Base-by-base conservation (phyloP, 192 early-diverging fungal genomes). In the Podila epigama region DNA sequence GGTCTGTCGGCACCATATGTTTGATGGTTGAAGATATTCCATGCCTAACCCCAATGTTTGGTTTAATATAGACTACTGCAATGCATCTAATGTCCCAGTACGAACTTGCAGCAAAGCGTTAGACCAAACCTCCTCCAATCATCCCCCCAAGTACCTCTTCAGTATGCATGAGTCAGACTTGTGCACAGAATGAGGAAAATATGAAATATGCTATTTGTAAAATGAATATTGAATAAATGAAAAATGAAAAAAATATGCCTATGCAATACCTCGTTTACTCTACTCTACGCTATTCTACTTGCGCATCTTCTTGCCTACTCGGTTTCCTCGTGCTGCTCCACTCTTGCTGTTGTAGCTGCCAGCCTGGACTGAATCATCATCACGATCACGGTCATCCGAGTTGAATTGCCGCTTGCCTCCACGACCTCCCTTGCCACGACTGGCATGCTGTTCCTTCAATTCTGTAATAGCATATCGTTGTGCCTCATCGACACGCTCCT, bases 401-500 rank as follows among this genome's bases (percentile, higher is more conserved):
- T 77, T 77, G 13, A 77, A 77, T 36, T 68, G 54, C 8, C 73
- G 59, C 66, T 77, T 68, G 28, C 73, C 73, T 3, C 64, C 72
- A 52, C 73, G 73, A 25, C 73, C 73, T 4, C 73, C 66, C 55
- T 77, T 77, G 50, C 73, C 73, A 16, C 65, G 73, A 29, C 42
- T 68, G 4, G 73, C 65, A 34, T 87, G 79, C 61, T 95, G 88
- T 62, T 94, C 93, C 79, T 94, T 95, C 69, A 96, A 52, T 68
- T 97, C 94, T 63, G 95, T 83, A 44, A 89, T 90, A 10, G 95
- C 96, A 40, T 93, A 90, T 52, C 96, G 83, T 56, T 91, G 90
- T 5, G 96, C 95, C 81, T 99, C 97, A 18, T 85, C 79, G 4
- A 99, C 97, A 31, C 97, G 88, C 69, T 99, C 97, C 84, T 97